Evolutionary conservation across 257 asterid genomes (phyloP).

Genomic region (Solanum tarapatanum): DNA sequence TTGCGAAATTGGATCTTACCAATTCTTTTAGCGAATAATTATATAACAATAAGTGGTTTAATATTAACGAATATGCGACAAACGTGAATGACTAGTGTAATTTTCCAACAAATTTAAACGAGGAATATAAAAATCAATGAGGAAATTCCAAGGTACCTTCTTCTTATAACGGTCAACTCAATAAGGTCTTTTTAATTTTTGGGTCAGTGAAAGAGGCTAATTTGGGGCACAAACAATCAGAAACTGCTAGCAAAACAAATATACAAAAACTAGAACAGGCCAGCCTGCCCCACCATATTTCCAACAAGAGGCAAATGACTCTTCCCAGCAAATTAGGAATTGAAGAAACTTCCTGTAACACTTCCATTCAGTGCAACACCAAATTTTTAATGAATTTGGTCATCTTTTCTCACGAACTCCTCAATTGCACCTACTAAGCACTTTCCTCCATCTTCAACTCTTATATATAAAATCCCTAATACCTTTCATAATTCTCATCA

Average conservation of each 20-base stretch:
- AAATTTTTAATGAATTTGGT: background rate
- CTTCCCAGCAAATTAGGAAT: background rate
- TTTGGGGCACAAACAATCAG: background rate
- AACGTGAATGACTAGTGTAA: background rate
- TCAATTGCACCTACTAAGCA: background rate
- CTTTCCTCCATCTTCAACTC: background rate
- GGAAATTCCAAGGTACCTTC: background rate
- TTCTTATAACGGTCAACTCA: background rate
- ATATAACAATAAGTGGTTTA: background rate
- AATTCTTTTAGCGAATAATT: background rate
- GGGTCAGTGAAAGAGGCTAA: background rate
- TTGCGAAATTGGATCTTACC: background rate
- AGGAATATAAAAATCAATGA: background rate
- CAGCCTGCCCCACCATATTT: slow-evolving; percentile 9
- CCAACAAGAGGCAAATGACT: background rate
- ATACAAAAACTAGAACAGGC: background rate
- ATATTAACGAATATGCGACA: background rate
- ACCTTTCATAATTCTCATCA: background rate
- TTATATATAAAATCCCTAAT: background rate
- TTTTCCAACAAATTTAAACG: background rate
- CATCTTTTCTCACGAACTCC: background rate
- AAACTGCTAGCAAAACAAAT: background rate
- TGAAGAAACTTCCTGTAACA: slow-evolving; percentile 5
- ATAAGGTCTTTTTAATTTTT: background rate
- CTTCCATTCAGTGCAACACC: background rate